phyloP scores from a whole-genome alignment of 495 filamentous ascomycete genomes.

The Lasiosphaeris hirsuta region DNA sequence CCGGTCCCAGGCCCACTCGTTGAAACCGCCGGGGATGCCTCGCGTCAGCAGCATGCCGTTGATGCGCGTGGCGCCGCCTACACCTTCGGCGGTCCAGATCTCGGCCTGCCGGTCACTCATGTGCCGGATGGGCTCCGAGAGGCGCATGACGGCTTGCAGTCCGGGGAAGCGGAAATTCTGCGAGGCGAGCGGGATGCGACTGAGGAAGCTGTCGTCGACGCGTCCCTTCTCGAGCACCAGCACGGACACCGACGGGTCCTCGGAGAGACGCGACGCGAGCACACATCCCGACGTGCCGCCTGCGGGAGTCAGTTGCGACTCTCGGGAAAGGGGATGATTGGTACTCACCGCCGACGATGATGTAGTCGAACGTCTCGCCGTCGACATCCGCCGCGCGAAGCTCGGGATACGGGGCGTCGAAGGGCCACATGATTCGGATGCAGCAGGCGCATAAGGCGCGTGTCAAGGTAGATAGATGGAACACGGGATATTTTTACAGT shows the following conservation, averaged over 20 bases:
- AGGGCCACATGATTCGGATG: conserved; percentile 27
- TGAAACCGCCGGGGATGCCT: conserved; percentile 23
- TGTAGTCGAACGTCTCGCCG: conserved; percentile 28
- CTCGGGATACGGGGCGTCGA: conserved; percentile 15
- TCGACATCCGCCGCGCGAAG: conserved; percentile 2
- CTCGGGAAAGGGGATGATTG: neutral
- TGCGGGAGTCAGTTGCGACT: neutral
- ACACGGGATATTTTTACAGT: no score
- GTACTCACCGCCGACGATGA: conserved; percentile 28
- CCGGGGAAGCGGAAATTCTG: conserved; percentile 19
- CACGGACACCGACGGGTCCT: conserved; percentile 42
- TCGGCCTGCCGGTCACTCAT: conserved; percentile 7
- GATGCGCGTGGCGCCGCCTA: conserved; percentile 28
- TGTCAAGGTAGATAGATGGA: no score
- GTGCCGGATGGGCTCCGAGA: conserved; percentile 22
- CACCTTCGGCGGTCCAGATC: conserved; percentile 23
- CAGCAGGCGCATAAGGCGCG: no score
- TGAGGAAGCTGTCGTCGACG: conserved; percentile 32
- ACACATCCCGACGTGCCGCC: conserved; percentile 44
- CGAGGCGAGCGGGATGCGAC: conserved; percentile 24
- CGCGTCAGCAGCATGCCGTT: conserved; percentile 29
- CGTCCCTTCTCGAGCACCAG: conserved; percentile 48
- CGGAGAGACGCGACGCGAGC: conserved; percentile 48
- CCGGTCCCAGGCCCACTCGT: conserved; percentile 22
- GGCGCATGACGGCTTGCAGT: conserved; percentile 19